Conservation (phyloP, 2,329 filamentous ascomycete species). For the Epichloe brachyelytri region DNA sequence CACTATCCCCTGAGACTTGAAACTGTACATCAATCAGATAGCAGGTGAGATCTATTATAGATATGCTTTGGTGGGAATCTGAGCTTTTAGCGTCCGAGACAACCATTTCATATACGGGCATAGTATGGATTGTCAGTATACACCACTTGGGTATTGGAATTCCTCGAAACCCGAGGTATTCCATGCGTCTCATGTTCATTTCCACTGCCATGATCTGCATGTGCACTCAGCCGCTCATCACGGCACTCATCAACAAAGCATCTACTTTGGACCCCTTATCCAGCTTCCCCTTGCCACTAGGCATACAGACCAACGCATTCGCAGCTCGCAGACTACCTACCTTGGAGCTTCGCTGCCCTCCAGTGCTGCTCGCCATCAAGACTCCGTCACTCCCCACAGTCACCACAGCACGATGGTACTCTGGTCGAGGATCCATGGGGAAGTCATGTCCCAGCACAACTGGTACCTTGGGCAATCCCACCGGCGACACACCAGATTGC, state of each 20-base stretch:
- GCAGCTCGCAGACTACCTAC: slow-evolving; percentile 82
- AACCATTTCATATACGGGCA: not conserved
- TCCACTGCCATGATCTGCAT: not conserved
- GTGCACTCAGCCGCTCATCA: slow-evolving; percentile 14
- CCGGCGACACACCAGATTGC: slow-evolving; percentile 52
- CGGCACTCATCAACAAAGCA: slow-evolving; percentile 61
- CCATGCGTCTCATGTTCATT: not conserved
- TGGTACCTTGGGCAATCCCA: slow-evolving; percentile 58
- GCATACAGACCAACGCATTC: slow-evolving; percentile 73
- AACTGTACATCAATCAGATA: slow-evolving; percentile 22
- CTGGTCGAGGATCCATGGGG: slow-evolving; percentile 61
- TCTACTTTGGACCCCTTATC: slow-evolving; percentile 59
- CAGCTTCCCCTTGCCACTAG: slow-evolving; percentile 48
- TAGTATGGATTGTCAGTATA: too few species aligned
- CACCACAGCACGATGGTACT: slow-evolving; percentile 83
- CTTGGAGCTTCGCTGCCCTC: slow-evolving; percentile 76
- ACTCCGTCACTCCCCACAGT: slow-evolving; percentile 50
- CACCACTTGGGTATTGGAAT: too few species aligned
- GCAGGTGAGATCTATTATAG: slow-evolving; percentile 9
- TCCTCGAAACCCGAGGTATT: too few species aligned
- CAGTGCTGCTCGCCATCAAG: slow-evolving; percentile 69
- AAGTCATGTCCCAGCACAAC: slow-evolving; percentile 64
- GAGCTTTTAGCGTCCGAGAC: not conserved
- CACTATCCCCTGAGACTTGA: slow-evolving; percentile 17
- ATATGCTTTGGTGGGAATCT: slow-evolving; percentile 6